Percentiles rank a stretch among this genome's conserved stretches.
These are phyloP conservation scores for Paecilomyces niveus DNA, from an alignment of 2,329 filamentous ascomycete species.

Conservation along the genomic window DNA sequence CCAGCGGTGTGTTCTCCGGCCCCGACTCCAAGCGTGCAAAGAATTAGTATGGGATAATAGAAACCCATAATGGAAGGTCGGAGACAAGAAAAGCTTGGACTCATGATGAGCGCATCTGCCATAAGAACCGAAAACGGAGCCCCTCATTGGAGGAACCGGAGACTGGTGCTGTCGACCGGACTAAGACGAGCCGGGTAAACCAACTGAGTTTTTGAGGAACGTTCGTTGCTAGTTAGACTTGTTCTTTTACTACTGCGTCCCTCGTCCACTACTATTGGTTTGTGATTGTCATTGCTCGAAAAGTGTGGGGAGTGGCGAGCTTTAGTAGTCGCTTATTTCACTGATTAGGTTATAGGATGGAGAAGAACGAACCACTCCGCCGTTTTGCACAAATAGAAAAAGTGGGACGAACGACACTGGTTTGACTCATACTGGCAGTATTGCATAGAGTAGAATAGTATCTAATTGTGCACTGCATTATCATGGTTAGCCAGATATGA, in stretches of 20 bases:
- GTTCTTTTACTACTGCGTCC: neutral
- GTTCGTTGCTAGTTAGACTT: too few species aligned
- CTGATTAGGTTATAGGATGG: neutral
- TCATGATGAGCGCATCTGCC: conserved; percentile 1
- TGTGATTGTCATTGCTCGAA: neutral
- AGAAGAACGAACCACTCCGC: neutral
- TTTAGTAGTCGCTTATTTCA: neutral
- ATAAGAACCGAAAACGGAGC: neutral
- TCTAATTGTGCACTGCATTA: too few species aligned
- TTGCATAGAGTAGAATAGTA: neutral
- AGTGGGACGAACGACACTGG: neutral
- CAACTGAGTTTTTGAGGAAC: conserved; percentile 4
- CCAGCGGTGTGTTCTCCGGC: neutral
- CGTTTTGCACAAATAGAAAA: neutral
- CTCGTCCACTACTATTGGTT: neutral
- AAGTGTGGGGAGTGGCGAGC: conserved; percentile 2
- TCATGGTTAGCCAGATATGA: too few species aligned
- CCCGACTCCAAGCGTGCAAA: neutral
- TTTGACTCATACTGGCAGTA: neutral
- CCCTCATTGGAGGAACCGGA: conserved; percentile 5
- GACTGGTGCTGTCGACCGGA: conserved; percentile 1
- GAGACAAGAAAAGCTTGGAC: neutral
- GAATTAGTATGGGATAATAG: neutral
- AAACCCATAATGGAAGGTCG: neutral
- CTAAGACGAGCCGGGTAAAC: conserved; percentile 17